Base-by-base conservation (phyloP, 768 basidiomycete species). In the Pleurotus pulmonarius region DNA sequence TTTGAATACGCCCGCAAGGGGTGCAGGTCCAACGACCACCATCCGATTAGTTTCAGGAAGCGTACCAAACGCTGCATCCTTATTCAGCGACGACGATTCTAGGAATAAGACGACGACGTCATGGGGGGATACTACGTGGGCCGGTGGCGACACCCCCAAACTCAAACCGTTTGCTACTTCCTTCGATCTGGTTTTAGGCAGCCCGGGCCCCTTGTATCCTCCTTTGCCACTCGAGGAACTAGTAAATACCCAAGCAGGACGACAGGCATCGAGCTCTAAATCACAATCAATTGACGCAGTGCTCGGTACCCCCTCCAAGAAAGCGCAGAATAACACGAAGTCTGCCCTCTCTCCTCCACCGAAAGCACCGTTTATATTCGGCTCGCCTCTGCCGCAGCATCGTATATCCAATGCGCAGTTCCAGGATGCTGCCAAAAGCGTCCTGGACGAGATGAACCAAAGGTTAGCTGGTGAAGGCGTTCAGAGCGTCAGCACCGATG, bases 381-480 rank as follows among this genome's bases (percentile, higher is more conserved):
- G 90, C 22, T 92, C 90, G 0, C 86, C 89, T 0, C 76, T 82
- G 3, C 83, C 87, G 5, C 80, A 81, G 57, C 76, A 88, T 63
- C 77, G 73, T 46, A 77, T 81, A 44, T 83, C 86, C 29, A 85
- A 88, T 60, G 69, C 72, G n/a, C 80, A 86, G 49, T 92, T 93
- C 70, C 78, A 76, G 51, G 68, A 74, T 1, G 85, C 86, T 0
- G 86, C 89, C 0, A 76, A 82, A n/a, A 79, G 80, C 18, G 84
- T 94, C 25, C 73, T 93, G 26, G 87, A 86, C 49, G 92, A 94
- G 69, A 90, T 94, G 87, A 92, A 92, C 66, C 75, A 77, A 49
- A 83, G 88, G 2, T 76, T 92, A 8, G 77, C 75, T 2, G 77
- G 75, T 6, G 80, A 81, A 5, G 86, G 86, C 1, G 77, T 83